A percentile compares a stretch with the other conserved stretches of the same genome.
These are phyloP conservation scores for Phaseolus lunatus DNA, from an alignment of 306 rosid genomes.

Conservation along the genomic window DNA sequence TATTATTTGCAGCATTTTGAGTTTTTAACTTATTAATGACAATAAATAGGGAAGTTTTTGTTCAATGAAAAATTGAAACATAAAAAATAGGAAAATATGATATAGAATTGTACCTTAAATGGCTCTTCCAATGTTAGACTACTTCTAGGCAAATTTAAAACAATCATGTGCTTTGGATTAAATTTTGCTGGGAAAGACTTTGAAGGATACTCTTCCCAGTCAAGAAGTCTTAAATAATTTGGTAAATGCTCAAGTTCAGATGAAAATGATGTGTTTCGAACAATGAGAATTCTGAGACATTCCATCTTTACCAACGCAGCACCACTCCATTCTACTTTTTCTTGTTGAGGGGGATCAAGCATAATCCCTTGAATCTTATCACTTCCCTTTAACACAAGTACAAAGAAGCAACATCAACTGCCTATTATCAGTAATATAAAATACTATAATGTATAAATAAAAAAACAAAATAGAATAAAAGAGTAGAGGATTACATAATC, in stretches of 20 bases:
- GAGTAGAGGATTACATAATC: background rate
- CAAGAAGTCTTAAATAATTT: constrained; percentile 37
- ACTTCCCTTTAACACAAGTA: constrained; percentile 32
- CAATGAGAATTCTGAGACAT: constrained; percentile 35
- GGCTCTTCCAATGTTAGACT: background rate
- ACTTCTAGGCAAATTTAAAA: background rate
- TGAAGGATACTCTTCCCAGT: constrained; percentile 35
- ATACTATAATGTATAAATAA: background rate
- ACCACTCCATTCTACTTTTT: background rate
- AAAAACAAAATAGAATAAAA: background rate
- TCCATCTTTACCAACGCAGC: constrained; percentile 25
- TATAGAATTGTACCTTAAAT: background rate
- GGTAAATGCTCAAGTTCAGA: constrained; percentile 19
- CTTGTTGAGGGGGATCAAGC: constrained; percentile 16
- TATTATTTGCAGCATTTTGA: background rate
- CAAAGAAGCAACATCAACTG: background rate
- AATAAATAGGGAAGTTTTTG: background rate
- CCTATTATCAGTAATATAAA: background rate
- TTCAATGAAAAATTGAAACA: background rate
- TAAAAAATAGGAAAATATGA: background rate
- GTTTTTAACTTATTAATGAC: no score
- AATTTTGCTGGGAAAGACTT: constrained; percentile 14
- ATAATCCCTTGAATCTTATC: constrained; percentile 24
- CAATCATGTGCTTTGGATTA: constrained; percentile 1
- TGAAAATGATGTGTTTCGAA: constrained; percentile 6